Percentiles rank a stretch among this genome's conserved stretches.
Evolutionary conservation across 2,329 filamentous ascomycete species (phyloP).

Genomic region (Ophioceras dolichostomum): DNA sequence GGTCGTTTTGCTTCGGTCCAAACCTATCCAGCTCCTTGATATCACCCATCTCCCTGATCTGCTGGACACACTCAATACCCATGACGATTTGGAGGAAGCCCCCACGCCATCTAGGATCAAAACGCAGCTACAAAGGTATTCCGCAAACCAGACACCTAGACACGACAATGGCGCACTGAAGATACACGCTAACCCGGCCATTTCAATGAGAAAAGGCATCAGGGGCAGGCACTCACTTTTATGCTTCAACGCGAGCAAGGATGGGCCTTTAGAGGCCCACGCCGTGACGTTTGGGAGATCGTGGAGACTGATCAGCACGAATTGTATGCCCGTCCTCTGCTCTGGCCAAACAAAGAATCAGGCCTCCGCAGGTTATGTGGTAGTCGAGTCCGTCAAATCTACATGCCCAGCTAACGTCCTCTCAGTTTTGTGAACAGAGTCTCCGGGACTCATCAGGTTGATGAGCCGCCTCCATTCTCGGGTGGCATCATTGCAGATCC

Average conservation of each 20-base stretch:
- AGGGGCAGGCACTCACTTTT: slow-evolving; percentile 29
- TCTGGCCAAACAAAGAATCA: too few species aligned
- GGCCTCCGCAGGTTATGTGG: not conserved
- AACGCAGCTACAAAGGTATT: slow-evolving; percentile 13
- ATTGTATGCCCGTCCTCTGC: too few species aligned
- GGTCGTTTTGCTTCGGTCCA: not conserved
- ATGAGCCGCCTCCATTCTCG: slow-evolving; percentile 21
- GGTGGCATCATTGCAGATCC: slow-evolving; percentile 33
- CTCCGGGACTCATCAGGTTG: slow-evolving; percentile 12
- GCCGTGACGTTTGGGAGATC: slow-evolving; percentile 21
- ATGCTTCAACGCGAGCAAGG: slow-evolving; percentile 24
- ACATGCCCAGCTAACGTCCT: not conserved
- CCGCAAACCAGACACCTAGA: too few species aligned
- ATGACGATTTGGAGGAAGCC: slow-evolving; percentile 15
- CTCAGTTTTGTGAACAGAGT: slow-evolving; percentile 22
- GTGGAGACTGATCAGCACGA: slow-evolving; percentile 8
- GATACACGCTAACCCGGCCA: not conserved
- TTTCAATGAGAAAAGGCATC: slow-evolving; percentile 18
- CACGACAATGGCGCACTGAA: too few species aligned
- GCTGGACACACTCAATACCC: slow-evolving; percentile 12
- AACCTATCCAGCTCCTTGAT: not conserved
- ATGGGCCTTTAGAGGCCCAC: slow-evolving; percentile 16
- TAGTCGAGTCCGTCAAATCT: not conserved
- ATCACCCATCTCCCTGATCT: slow-evolving; percentile 8
- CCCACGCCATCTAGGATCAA: slow-evolving; percentile 13